A percentile compares a stretch with the other conserved stretches of the same genome.
phyloP scores from a whole-genome alignment of 208 protist genomes.

The Trypanosoma boissoni region DNA sequence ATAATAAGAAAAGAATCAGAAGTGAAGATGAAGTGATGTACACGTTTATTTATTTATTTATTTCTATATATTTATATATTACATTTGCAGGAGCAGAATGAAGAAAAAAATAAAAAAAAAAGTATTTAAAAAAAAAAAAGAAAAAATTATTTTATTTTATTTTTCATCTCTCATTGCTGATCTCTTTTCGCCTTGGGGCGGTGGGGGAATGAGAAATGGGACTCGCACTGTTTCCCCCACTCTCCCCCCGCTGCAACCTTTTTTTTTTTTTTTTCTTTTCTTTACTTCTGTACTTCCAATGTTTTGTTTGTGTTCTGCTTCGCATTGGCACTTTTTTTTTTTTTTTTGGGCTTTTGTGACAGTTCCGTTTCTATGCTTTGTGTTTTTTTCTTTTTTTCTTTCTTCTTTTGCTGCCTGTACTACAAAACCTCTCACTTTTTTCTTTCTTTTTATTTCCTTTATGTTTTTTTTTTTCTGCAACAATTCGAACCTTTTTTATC shows the following conservation, averaged over 20 bases:
- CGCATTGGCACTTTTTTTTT: background rate
- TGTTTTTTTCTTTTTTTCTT: conserved; percentile 4
- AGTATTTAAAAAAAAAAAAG: no score
- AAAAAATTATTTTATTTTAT: background rate
- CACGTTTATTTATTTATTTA: no score
- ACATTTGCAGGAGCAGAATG: no score
- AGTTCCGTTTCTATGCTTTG: background rate
- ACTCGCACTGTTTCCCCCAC: no score
- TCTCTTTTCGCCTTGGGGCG: no score
- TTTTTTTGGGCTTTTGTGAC: background rate
- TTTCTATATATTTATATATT: no score
- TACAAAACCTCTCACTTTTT: conserved; percentile 15
- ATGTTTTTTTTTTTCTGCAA: conserved; percentile 12
- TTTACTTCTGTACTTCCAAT: background rate
- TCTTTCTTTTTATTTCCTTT: conserved; percentile 22
- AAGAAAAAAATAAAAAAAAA: no score
- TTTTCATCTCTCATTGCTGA: no score
- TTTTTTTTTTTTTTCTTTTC: background rate
- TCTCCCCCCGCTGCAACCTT: background rate
- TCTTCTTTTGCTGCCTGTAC: no score
- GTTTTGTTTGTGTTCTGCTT: background rate
- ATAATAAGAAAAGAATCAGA: background rate
- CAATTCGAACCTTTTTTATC: conserved; percentile 11
- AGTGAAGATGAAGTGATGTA: no score
- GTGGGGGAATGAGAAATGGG: no score